Evolutionary conservation across 2,329 filamentous ascomycete genomes (phyloP), one percentile per base, ranked within the genome.

Genomic region (Rachicladosporium sp.): DNA sequence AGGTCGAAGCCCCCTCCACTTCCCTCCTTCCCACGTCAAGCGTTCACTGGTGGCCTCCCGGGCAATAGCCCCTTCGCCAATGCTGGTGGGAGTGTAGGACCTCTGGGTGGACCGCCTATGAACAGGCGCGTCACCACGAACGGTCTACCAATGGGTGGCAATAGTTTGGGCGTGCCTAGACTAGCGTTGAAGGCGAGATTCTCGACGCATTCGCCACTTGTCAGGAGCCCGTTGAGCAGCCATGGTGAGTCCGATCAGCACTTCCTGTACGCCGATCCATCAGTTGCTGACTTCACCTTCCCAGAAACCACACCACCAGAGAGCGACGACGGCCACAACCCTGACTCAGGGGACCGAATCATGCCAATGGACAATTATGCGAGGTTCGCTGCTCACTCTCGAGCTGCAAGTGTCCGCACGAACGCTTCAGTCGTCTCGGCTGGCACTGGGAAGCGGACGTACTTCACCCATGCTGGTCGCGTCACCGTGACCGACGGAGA

Each of bases 401-500:
- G 11, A 33, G 31, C 15, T 6, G 13, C 33, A 27, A 35, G 19
- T 10, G 15, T 15, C 6, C 11, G 10, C 6, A 13, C 15, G 6
- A 34, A 29, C 4, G 35, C 34, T 4, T 46, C 32, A 10, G 31
- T 33, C 6, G 31, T 36, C 6, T 36, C 40, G 12, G 44, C 43
- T 30, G 34, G 29, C 5, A 39, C 37, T 30, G 41, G 33, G 11
- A 53, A 50, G 38, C 44, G 49, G 10, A 47, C 51, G 6, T 50
- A 45, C 42, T 56, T 56, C 38, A 53, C 50, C 1, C 53, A 57
- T 38, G 49, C 42, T 15, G 53, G 52, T 36, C 44, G 46, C 19
- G 42, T 53, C 23, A 44, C 48, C 6, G 43, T 54, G 35, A 45
- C 48, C 21, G 13, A 37, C n/a, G 38, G 34, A 29, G 42, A 33